Evolutionary conservation across 371 early-diverging fungal species (phyloP).

Genomic region (Syncephalastrum sp.): DNA sequence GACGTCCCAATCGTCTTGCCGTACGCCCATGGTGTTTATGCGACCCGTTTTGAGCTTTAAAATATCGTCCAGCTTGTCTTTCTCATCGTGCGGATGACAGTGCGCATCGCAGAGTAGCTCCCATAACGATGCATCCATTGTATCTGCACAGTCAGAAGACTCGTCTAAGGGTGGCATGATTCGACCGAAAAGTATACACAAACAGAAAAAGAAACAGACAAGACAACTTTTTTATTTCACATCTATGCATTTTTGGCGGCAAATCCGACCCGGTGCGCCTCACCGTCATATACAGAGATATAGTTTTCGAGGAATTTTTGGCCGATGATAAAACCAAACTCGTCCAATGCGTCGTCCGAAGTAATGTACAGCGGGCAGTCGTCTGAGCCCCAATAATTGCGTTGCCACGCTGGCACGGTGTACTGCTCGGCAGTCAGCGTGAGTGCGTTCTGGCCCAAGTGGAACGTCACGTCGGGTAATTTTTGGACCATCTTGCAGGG

Average conservation of each 20-base stretch:
- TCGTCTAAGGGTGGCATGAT: background rate
- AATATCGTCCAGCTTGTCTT: constrained; percentile 23
- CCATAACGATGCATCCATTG: constrained; percentile 18
- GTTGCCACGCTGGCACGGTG: constrained; percentile 16
- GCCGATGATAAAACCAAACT: constrained; percentile 25
- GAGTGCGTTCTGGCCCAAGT: constrained; percentile 5
- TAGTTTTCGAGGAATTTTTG: constrained; percentile 36
- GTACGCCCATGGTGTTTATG: constrained; percentile 49
- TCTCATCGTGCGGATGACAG: constrained; percentile 51
- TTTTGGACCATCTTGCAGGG: constrained; percentile 7
- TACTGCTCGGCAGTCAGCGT: constrained; percentile 15
- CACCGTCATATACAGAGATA: constrained; percentile 31
- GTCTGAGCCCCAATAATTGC: constrained; percentile 10
- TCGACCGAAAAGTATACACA: background rate
- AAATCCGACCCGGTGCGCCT: constrained; percentile 24
- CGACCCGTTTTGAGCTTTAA: constrained; percentile 36
- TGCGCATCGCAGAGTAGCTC: constrained; percentile 44
- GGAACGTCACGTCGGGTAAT: constrained; percentile 6
- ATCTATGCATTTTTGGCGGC: constrained; percentile 3
- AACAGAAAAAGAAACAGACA: background rate
- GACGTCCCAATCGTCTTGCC: constrained; percentile 47
- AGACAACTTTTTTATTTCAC: background rate
- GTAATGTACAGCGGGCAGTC: constrained; percentile 13
- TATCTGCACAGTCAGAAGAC: background rate
- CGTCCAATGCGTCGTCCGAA: background rate